phyloP scores from a whole-genome alignment of 2,329 filamentous ascomycete species.

The Fusarium secorum region DNA sequence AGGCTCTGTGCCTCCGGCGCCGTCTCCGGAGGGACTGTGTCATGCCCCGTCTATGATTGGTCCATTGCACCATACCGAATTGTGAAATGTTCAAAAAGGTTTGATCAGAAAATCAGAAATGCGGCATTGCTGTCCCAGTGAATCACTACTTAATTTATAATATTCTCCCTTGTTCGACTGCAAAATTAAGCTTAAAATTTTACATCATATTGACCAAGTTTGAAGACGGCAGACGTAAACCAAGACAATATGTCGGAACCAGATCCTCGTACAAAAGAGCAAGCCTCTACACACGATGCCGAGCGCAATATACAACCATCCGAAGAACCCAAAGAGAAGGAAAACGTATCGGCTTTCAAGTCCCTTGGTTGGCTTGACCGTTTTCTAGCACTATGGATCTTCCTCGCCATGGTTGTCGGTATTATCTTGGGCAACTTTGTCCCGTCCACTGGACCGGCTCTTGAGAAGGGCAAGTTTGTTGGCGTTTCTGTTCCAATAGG shows the following conservation, averaged over 20 bases:
- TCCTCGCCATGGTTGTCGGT: constrained; percentile 79
- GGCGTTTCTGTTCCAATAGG: constrained; percentile 73
- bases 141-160: background rate
- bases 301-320: constrained; percentile 2
- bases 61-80: background rate
- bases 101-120: constrained; percentile 1
- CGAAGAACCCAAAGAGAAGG: background rate
- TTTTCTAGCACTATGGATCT: constrained; percentile 75
- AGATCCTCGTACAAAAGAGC: background rate
- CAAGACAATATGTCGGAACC: background rate
- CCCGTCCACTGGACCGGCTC: constrained; percentile 62
- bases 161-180: accelerated
- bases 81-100: background rate
- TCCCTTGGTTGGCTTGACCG: constrained; percentile 68
- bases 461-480: constrained; percentile 77
- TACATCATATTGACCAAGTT: background rate
- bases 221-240: background rate
- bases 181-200: too few species aligned
- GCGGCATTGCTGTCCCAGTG: background rate
- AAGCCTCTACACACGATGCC: background rate
- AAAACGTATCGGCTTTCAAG: constrained; percentile 55
- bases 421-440: constrained; percentile 82
- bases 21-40: constrained; percentile 27
- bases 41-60: constrained; percentile 38
- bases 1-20: background rate